Evolutionary conservation across 768 basidiomycete genomes (phyloP).

Genomic region (Rhodotorula paludigena): DNA sequence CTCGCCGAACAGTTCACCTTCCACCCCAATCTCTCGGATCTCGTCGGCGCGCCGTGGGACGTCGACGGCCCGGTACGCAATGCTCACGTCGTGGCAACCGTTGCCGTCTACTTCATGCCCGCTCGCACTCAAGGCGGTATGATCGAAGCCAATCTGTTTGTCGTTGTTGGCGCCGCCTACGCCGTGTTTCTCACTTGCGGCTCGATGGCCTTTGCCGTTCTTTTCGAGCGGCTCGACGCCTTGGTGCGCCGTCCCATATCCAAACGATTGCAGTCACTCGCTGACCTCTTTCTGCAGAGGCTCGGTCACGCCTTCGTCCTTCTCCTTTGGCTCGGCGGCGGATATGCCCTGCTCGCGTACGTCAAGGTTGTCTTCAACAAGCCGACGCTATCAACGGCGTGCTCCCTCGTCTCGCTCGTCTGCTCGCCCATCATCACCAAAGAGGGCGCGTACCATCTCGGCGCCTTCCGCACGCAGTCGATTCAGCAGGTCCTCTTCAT

Average conservation of each 20-base stretch:
- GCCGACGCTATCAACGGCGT: conserved; percentile 41
- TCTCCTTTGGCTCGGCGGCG: conserved; percentile 69
- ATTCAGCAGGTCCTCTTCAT: conserved; percentile 50
- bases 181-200: conserved; percentile 54
- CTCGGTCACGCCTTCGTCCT: conserved; percentile 69
- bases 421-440: conserved; percentile 38
- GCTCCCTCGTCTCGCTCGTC: conserved; percentile 50
- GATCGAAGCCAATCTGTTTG: conserved; percentile 70
- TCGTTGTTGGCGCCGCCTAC: conserved; percentile 59
- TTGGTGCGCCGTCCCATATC: conserved; percentile 42
- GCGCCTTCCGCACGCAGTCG: conserved; percentile 34
- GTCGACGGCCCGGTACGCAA: conserved; percentile 31
- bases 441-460: conserved; percentile 40
- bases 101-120: conserved; percentile 80
- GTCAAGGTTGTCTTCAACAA: conserved; percentile 86
- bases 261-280: neutral
- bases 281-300: conserved; percentile 52
- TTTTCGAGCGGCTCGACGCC: conserved; percentile 67
- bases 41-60: conserved; percentile 54
- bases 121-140: conserved; percentile 89
- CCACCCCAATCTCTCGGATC: conserved; percentile 63
- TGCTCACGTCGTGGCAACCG: conserved; percentile 48
- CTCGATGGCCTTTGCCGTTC: conserved; percentile 48
- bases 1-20: conserved; percentile 90
- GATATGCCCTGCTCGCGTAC: conserved; percentile 79